Conservation (phyloP, 2,329 filamentous ascomycete species). For the Sclerotinia trifoliorum region DNA sequence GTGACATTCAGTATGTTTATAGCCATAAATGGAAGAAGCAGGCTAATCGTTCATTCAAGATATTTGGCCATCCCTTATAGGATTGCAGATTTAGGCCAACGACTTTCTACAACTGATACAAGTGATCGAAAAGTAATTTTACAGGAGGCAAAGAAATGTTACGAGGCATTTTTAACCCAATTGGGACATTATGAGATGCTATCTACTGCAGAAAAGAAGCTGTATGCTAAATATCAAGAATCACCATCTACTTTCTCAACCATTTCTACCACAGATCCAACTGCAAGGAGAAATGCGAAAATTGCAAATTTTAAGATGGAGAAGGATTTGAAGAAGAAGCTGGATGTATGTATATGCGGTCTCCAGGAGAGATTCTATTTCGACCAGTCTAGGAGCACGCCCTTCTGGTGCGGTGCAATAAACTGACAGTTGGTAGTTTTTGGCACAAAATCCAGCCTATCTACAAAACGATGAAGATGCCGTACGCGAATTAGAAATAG, state of each 20-base stretch:
- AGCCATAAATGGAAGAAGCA: neutral
- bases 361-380: conserved; percentile 22
- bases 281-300: conserved; percentile 74
- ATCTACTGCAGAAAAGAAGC: conserved; percentile 58
- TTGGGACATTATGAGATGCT: conserved; percentile 79
- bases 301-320: conserved; percentile 83
- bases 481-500: conserved; percentile 75
- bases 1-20: conserved; percentile 67
- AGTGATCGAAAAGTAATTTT: conserved; percentile 62
- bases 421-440: conserved; percentile 48
- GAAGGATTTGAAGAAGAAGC: conserved; percentile 76
- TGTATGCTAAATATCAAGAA: conserved; percentile 72
- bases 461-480: conserved; percentile 78
- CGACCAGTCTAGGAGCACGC: neutral
- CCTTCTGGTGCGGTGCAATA: neutral
- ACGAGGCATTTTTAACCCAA: conserved; percentile 75
- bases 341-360: conserved; percentile 59
- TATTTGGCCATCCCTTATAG: conserved; percentile 76
- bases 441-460: conserved; percentile 57
- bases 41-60: conserved; percentile 42
- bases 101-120: conserved; percentile 51
- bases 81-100: conserved; percentile 76
- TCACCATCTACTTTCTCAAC: conserved; percentile 71
- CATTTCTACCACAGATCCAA: conserved; percentile 62
- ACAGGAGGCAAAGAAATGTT: conserved; percentile 62